Evolutionary conservation across 257 asterid genomes (phyloP), one percentile per base, ranked within the genome.

Genomic region (Eustoma russellianum): DNA sequence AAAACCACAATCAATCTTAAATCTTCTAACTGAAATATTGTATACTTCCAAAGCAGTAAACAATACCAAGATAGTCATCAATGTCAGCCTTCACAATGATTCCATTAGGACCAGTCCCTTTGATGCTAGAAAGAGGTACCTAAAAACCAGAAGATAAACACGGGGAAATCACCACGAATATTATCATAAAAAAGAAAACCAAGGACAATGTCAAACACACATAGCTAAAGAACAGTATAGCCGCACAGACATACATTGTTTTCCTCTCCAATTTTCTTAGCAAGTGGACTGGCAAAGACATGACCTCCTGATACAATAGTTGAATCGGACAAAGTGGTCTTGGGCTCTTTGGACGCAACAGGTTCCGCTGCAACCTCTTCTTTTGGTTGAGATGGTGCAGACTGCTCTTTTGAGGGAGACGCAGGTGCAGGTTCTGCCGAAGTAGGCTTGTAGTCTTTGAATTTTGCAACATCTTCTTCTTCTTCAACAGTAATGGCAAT

Each of bases 61-160:
- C 60, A 54, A 50, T 87, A 91, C 98, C 98, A 59, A 91, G 77
- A 79, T 82, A 82, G 59, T 85, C 95, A 72, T 91, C 98, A 72
- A 91, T 68, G 49, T 87, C 98, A 61, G 94, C 97, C 79, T 91
- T 91, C 70, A 91, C 94, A 58, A 91, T 79, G 67, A 79, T 82
- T 14, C 98, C 97, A 63, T 85, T 97, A 30, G 95, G 90, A 76
- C 98, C 98, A 57, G 97, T 87, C 71, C 98, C 98, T 78, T 81
- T 82, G 70, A 91, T 69, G 69, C 60, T 71, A 66, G 90, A 75
- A 63, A 91, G 83, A 57, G 95, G 45, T 65, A 91, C 79, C 98
- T 91, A 76, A 50, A 66, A 46, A 60, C 61, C 71, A 54, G 41
- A 54, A 60, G 8, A 58, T 9, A 19, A 54, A 46, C 40, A 19